Evolutionary conservation across 306 rosid genomes (phyloP).

Genomic region (Quillaja saponaria): DNA sequence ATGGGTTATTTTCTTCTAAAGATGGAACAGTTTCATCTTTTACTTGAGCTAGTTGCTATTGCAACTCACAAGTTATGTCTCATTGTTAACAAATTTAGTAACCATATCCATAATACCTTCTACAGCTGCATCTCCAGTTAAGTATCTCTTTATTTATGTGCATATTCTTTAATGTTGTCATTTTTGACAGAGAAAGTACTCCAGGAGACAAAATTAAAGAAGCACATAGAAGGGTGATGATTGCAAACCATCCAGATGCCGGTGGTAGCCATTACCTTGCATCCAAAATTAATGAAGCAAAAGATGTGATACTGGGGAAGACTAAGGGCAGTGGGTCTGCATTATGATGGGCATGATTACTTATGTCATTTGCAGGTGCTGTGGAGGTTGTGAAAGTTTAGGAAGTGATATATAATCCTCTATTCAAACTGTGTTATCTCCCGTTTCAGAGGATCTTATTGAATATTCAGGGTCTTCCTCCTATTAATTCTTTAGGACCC

Average conservation of each 20-base stretch:
- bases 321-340: slow-evolving; percentile 50
- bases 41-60: neutral
- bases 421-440: neutral
- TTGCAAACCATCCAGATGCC: slow-evolving; percentile 64
- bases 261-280: slow-evolving; percentile 71
- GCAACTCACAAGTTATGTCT: neutral
- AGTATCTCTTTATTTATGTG: too few relatives aligned
- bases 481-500: neutral
- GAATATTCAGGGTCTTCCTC: neutral
- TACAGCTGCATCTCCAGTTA: too few relatives aligned
- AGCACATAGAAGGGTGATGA: slow-evolving; percentile 66
- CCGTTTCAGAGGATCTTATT: neutral
- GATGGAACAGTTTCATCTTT: neutral
- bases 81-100: neutral
- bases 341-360: slow-evolving; percentile 32
- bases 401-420: neutral
- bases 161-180: neutral
- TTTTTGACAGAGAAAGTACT: slow-evolving; percentile 44
- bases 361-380: neutral
- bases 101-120: too few relatives aligned
- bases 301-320: slow-evolving; percentile 47
- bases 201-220: slow-evolving; percentile 47
- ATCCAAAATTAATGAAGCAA: slow-evolving; percentile 61
- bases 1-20: too few relatives aligned
- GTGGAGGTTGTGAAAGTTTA: neutral